Base-by-base conservation (phyloP, 805 yeast species). In the Hagleromyces aurorensis region DNA sequence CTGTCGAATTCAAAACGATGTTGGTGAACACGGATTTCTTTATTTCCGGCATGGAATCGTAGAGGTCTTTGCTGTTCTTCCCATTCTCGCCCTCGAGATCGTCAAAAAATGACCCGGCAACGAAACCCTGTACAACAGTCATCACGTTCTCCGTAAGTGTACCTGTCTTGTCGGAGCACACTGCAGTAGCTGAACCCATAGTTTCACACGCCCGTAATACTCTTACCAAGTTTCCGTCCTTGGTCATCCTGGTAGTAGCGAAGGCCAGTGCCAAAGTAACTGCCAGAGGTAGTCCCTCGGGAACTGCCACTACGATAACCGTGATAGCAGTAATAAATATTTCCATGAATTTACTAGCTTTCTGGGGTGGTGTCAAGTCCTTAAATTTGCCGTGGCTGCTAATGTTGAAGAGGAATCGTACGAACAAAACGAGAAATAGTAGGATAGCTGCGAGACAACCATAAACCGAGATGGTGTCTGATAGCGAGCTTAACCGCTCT, bases 231-330 rank as follows among this genome's bases (percentile, higher is more conserved):
- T 89, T 89, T 40, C 93, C 94, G 55, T 91, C 96, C 55, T 82
- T 81, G 13, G 94, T 86, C 99, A 91, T 91, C 59, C 97, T 72
- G 7, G 96, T 87, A 2, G 98, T 91, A 2, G 99, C 98, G 64
- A 91, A 91, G 0, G 98, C 98, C 43, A 91, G 65, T 0, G 98
- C 95, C 26, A 91, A 67, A 1, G 99, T 91, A 11, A 91, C 98
- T 2, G 99, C 99, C 33, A 91, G 65, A 1, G 99, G 99, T 34
- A 91, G 69, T 38, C 99, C 99, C 61, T 91, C 99, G 3, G 99
- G 99, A n/a, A 91, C 95, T 0, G 98, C 99, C 29, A 91, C 98
- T 10, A 89, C 98, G 16, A 91, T 76, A 44, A 91, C 71, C 0
- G 98, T 86, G 37, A 91, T 81, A 1, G 97, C 80, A 14, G 91